Conservation (phyloP, 306 rosid genomes). For the Vigna angularis region DNA sequence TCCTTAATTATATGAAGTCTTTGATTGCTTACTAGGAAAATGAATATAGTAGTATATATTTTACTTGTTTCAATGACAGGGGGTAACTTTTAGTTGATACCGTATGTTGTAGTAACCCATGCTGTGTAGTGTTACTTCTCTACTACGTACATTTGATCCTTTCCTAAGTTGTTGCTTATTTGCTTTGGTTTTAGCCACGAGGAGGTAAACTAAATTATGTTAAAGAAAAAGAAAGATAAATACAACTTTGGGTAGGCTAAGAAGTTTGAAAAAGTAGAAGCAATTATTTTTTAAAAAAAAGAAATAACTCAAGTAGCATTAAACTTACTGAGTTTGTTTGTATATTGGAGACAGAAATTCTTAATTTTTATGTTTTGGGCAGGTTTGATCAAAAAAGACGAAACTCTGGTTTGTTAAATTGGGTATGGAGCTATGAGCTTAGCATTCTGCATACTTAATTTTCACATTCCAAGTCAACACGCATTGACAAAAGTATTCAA, state of each 20-base stretch:
- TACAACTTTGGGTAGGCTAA: not conserved
- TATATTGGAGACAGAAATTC: not conserved
- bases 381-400: not conserved
- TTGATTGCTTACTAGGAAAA: not conserved
- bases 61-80: not conserved
- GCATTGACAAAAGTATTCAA: not conserved
- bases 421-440: not conserved
- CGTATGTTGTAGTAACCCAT: slow-evolving; percentile 4
- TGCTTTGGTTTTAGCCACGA: not conserved
- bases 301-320: not conserved
- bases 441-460: not conserved
- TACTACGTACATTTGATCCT: not conserved
- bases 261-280: not conserved
- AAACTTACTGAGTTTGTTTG: not conserved
- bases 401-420: not conserved
- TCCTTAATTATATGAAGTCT: not conserved
- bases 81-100: not conserved
- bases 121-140: slow-evolving; percentile 8
- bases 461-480: not conserved
- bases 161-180: slow-evolving; percentile 9
- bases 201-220: not conserved
- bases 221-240: not conserved
- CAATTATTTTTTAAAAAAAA: too few relatives aligned
- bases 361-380: not conserved
- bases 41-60: not conserved